A percentile compares a stretch with the other conserved stretches of the same genome.
phyloP scores from a whole-genome alignment of 2,329 filamentous ascomycete genomes.

The Sclerotinia subarctica region DNA sequence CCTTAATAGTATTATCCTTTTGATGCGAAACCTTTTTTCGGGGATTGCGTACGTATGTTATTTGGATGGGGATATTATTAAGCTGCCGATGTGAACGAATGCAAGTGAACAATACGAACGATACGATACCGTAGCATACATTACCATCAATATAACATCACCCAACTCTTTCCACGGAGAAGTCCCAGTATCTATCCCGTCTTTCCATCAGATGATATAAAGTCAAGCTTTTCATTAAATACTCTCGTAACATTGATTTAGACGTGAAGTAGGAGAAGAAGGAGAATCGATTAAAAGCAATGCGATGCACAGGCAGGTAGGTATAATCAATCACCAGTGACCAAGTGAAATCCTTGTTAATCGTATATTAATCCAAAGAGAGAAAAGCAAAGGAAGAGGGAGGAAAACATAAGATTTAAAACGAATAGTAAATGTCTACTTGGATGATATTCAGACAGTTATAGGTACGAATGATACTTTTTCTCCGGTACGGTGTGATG shows the following conservation, averaged over 20 bases:
- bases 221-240: slow-evolving; percentile 9
- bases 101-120: background rate
- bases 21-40: background rate
- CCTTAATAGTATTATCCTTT: too few species aligned
- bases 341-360: background rate
- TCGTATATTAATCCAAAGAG: background rate
- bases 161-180: background rate
- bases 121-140: background rate
- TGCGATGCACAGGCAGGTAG: slow-evolving; percentile 8
- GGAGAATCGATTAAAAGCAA: slow-evolving; percentile 9
- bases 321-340: background rate
- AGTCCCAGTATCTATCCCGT: background rate
- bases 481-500: background rate
- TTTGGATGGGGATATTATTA: background rate
- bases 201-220: slow-evolving; percentile 12
- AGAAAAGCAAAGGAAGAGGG: background rate
- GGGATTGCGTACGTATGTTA: background rate
- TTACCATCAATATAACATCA: too few species aligned
- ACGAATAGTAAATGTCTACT: background rate
- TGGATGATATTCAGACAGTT: too few species aligned
- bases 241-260: background rate
- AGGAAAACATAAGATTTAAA: background rate
- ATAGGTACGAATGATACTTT: background rate
- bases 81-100: background rate
- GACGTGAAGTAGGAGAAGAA: too few species aligned